These are phyloP conservation scores for Caryopteris hybrid DNA, from an alignment of 305 asterid species.

Conservation along the genomic window DNA sequence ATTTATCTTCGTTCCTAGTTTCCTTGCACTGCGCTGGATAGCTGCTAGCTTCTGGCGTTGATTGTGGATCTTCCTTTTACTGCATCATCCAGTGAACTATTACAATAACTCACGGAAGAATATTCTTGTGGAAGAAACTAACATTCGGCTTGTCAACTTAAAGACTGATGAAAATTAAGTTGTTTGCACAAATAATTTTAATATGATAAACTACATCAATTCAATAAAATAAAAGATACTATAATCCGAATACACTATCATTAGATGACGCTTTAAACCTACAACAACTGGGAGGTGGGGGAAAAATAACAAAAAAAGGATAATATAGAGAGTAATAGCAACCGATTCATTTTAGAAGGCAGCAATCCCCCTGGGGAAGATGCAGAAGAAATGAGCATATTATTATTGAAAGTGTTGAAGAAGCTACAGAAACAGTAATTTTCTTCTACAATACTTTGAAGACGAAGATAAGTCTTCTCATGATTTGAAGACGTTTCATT, in stretches of 20 bases:
- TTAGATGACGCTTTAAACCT: not conserved
- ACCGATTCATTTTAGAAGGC: not conserved
- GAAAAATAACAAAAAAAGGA: not conserved
- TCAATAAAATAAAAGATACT: not conserved
- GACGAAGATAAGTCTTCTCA: no score
- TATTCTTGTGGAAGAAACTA: not conserved
- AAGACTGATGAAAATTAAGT: not conserved
- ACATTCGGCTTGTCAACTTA: not conserved
- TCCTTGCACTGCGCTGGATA: conserved; percentile 52
- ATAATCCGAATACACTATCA: not conserved
- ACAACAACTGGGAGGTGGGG: not conserved
- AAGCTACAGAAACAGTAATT: not conserved
- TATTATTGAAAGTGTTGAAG: not conserved
- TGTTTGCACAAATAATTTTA: not conserved
- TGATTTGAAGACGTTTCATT: conserved; percentile 3
- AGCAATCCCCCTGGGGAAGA: no score
- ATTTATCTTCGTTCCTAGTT: conserved; percentile 47
- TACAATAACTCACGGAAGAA: conserved; percentile 3
- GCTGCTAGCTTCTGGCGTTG: conserved; percentile 65
- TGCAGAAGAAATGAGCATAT: no score
- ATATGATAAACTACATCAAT: not conserved
- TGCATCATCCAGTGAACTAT: conserved; percentile 34
- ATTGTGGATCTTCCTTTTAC: conserved; percentile 53
- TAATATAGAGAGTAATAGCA: not conserved
- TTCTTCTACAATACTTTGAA: no score